phyloP scores from a whole-genome alignment of 345 rosid genomes.

The Corymbia maculata region DNA sequence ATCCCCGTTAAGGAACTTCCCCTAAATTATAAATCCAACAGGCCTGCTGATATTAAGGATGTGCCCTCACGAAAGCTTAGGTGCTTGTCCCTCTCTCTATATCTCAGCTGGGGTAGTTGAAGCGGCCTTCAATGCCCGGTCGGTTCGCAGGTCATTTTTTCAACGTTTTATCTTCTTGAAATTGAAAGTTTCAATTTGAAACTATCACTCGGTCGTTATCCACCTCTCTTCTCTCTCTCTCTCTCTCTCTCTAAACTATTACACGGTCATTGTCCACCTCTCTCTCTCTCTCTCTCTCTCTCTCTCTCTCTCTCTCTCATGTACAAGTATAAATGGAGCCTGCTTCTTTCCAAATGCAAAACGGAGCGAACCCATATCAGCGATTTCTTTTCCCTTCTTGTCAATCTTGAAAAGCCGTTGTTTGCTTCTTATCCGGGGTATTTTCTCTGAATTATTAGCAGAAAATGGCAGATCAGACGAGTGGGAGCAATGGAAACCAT shows the following conservation, averaged over 20 bases:
- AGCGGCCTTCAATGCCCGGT: not conserved
- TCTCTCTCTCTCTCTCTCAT: not conserved
- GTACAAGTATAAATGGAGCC: not conserved
- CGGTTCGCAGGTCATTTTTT: not conserved
- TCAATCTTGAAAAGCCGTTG: not conserved
- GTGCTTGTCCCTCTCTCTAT: not conserved
- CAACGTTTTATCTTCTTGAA: not conserved
- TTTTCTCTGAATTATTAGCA: not conserved
- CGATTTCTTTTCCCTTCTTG: not conserved
- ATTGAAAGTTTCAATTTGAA: too few species aligned
- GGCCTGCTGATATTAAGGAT: not conserved
- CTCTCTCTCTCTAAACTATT: not conserved
- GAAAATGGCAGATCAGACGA: not conserved
- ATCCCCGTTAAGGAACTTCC: not conserved
- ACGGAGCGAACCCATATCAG: not conserved
- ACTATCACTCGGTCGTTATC: not conserved
- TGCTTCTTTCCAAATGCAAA: not conserved
- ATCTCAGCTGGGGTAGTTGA: not conserved
- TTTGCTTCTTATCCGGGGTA: not conserved
- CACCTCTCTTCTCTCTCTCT: not conserved
- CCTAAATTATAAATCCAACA: not conserved
- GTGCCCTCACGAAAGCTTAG: not conserved
- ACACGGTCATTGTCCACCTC: too few species aligned
- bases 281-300: not conserved
- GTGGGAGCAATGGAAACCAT: not conserved